phyloP scores from a whole-genome alignment of 345 rosid species.

The Heritiera fomes region DNA sequence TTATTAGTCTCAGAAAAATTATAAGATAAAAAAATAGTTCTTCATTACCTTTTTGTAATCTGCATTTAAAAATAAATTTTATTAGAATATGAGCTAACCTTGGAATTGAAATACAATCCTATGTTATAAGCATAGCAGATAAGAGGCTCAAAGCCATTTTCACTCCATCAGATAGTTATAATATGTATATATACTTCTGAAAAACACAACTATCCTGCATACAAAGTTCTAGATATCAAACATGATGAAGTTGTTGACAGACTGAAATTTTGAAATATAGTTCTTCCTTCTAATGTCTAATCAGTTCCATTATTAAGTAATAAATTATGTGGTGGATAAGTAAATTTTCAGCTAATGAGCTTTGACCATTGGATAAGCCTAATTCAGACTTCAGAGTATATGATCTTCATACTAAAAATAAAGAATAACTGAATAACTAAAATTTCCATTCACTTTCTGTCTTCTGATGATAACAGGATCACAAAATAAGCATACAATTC shows the following conservation, averaged over 20 bases:
- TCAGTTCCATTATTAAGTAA: not conserved
- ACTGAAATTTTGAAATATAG: not conserved
- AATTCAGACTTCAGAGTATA: not conserved
- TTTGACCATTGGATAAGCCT: not conserved
- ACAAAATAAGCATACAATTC: not conserved
- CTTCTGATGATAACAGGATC: not conserved
- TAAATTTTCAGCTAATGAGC: not conserved
- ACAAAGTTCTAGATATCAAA: not conserved
- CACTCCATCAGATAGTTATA: not conserved
- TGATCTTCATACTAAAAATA: not conserved
- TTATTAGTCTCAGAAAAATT: too few relatives aligned
- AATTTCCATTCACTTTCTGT: not conserved
- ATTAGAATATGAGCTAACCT: not conserved
- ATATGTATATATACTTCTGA: not conserved
- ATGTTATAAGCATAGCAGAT: not conserved
- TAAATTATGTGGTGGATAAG: not conserved
- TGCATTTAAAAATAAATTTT: not conserved
- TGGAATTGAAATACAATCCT: not conserved
- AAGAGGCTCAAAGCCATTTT: not conserved
- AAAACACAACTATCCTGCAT: not conserved
- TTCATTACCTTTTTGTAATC: not conserved
- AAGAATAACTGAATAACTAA: not conserved
- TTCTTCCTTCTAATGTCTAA: constrained; percentile 5
- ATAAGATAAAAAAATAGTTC: not conserved
- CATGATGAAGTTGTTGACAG: not conserved